Evolutionary conservation across 2,329 filamentous ascomycete species (phyloP).

Genomic region (Fusarium penzigii): DNA sequence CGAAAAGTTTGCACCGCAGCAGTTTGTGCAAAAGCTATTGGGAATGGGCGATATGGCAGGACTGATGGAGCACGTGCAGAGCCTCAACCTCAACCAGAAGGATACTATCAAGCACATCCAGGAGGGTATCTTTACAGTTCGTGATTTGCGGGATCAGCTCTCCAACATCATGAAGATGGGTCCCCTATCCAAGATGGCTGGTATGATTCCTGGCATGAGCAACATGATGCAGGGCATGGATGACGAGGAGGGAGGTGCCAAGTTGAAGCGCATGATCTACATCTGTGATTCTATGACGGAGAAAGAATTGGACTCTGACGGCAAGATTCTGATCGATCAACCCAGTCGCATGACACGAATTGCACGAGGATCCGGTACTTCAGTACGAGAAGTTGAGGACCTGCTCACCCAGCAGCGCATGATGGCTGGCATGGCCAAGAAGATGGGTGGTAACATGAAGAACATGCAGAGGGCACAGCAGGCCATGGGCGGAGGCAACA

Average conservation of each 20-base stretch:
- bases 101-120: slow-evolving; percentile 99
- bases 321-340: slow-evolving; percentile 90
- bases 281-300: slow-evolving; percentile 98
- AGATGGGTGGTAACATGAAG: slow-evolving; percentile 96
- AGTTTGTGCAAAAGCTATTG: slow-evolving; percentile 90
- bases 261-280: slow-evolving; percentile 97
- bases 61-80: slow-evolving; percentile 94
- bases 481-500: slow-evolving; percentile 87
- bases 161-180: slow-evolving; percentile 99
- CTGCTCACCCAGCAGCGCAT: slow-evolving; percentile 96
- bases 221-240: slow-evolving; percentile 96
- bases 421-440: slow-evolving; percentile 99
- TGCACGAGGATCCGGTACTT: slow-evolving; percentile 86
- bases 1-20: slow-evolving; percentile 87
- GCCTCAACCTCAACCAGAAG: slow-evolving; percentile 93
- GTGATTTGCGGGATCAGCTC: slow-evolving; percentile 91
- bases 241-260: slow-evolving; percentile 90
- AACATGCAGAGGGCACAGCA: slow-evolving; percentile 95
- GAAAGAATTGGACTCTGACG: slow-evolving; percentile 92
- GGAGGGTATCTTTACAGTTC: slow-evolving; percentile 92
- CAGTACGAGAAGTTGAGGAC: slow-evolving; percentile 91
- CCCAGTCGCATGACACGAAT: slow-evolving; percentile 91
- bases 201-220: slow-evolving; percentile 96
- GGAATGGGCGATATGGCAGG: slow-evolving; percentile 98
- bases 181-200: slow-evolving; percentile 92